These are phyloP conservation scores for Albatrellus ellisii DNA, from an alignment of 768 basidiomycete genomes.

Conservation along the genomic window DNA sequence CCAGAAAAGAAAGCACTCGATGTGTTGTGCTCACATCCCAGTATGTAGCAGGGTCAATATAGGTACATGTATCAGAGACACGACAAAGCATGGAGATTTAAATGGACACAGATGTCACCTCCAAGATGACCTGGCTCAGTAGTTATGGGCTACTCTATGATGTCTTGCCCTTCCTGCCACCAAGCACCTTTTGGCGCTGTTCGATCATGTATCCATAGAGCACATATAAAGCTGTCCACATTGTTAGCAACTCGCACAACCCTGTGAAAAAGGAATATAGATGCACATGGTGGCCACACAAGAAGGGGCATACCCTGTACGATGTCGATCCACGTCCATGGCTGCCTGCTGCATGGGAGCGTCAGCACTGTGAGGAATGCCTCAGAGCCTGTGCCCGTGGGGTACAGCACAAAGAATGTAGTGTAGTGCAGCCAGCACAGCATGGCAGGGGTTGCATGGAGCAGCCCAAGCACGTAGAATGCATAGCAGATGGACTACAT, in stretches of 20 bases:
- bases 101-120: too few relatives aligned
- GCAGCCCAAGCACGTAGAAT: constrained; percentile 65
- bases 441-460: constrained; percentile 33
- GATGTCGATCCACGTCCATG: constrained; percentile 29
- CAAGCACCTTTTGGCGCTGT: constrained; percentile 42
- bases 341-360: constrained; percentile 38
- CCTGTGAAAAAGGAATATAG: constrained; percentile 8
- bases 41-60: too few relatives aligned
- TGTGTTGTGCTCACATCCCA: too few relatives aligned
- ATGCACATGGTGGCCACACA: constrained; percentile 87
- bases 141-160: too few relatives aligned
- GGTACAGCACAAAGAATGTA: constrained; percentile 90
- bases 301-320: constrained; percentile 41
- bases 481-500: constrained; percentile 88
- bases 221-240: constrained; percentile 30
- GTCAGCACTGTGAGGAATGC: constrained; percentile 73
- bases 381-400: constrained; percentile 83
- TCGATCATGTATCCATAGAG: constrained; percentile 49
- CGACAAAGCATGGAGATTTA: too few relatives aligned
- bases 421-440: constrained; percentile 79
- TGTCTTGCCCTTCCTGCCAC: too few relatives aligned
- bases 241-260: constrained; percentile 1
- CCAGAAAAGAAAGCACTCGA: too few relatives aligned
- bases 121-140: too few relatives aligned
- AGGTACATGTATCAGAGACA: too few relatives aligned